A percentile compares a stretch with the other conserved stretches of the same genome.
Conservation (phyloP, 768 basidiomycete genomes). For the Mycena polygramma region DNA sequence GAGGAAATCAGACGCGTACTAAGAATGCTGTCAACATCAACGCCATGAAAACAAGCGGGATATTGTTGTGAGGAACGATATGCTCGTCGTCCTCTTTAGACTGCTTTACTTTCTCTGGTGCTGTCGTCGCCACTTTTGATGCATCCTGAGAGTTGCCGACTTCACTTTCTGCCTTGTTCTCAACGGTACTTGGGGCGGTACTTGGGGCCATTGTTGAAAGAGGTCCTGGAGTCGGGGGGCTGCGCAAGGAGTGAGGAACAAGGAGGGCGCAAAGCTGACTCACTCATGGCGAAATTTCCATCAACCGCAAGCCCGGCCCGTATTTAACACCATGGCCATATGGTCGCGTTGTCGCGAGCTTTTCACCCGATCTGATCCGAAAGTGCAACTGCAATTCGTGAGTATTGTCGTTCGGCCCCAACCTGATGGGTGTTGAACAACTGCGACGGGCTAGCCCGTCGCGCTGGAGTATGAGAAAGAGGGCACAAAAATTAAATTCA, state of each 20-base stretch:
- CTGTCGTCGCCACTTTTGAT: not conserved
- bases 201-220: conserved; percentile 1
- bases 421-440: too few relatives aligned
- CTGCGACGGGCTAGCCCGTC: too few relatives aligned
- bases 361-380: not conserved
- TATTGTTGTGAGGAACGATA: conserved; percentile 34
- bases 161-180: too few relatives aligned
- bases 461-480: too few relatives aligned
- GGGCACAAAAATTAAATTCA: too few relatives aligned
- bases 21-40: conserved; percentile 35
- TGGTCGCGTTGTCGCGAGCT: not conserved
- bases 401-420: too few relatives aligned
- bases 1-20: conserved; percentile 7
- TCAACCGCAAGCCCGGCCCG: too few relatives aligned
- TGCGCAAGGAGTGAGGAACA: not conserved
- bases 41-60: conserved; percentile 31
- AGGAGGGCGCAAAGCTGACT: not conserved
- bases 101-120: conserved; percentile 18
- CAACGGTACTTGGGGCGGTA: not conserved
- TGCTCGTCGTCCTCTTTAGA: conserved; percentile 36
- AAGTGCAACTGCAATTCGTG: too few relatives aligned
- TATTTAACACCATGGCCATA: not conserved
- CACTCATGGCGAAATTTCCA: not conserved
- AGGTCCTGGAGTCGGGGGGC: not conserved
- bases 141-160: not conserved